Conservation (phyloP, 2,329 filamentous ascomycete species). For the Tolypocladium nubicola region DNA sequence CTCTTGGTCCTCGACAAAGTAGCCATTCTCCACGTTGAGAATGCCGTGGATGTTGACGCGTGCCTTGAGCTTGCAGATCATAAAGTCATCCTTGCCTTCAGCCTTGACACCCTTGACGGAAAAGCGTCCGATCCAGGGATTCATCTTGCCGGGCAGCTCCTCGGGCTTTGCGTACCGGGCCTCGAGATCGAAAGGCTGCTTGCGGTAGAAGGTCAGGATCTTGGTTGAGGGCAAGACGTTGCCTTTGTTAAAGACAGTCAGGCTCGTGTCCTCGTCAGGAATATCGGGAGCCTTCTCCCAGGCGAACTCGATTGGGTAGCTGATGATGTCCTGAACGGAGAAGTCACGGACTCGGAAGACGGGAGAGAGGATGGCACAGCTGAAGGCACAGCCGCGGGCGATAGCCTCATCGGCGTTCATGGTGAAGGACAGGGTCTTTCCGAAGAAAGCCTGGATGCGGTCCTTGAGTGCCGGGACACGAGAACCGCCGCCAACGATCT, state of each 20-base stretch:
- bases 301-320: conserved; percentile 95
- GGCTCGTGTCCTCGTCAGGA: conserved; percentile 92
- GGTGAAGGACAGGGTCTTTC: conserved; percentile 87
- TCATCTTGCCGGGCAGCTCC: conserved; percentile 74
- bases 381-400: conserved; percentile 91
- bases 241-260: conserved; percentile 95
- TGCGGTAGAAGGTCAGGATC: conserved; percentile 98
- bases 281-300: conserved; percentile 99
- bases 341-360: conserved; percentile 99
- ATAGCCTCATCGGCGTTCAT: conserved; percentile 97
- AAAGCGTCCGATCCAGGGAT: conserved; percentile 94
- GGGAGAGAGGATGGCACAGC: conserved; percentile 92
- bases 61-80: conserved; percentile 99
- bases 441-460: conserved; percentile 80
- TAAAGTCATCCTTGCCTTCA: conserved; percentile 89
- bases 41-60: conserved; percentile 94
- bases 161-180: conserved; percentile 87
- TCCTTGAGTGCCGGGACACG: conserved; percentile 92
- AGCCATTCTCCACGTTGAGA: conserved; percentile 90
- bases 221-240: conserved; percentile 97
- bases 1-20: conserved; percentile 97
- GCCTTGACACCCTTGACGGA: conserved; percentile 96
- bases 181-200: conserved; percentile 94
- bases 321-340: conserved; percentile 91
- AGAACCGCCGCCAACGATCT: conserved; percentile 89